Base-by-base conservation (phyloP, 371 early-diverging fungal species). In the Mortierella sp. region DNA sequence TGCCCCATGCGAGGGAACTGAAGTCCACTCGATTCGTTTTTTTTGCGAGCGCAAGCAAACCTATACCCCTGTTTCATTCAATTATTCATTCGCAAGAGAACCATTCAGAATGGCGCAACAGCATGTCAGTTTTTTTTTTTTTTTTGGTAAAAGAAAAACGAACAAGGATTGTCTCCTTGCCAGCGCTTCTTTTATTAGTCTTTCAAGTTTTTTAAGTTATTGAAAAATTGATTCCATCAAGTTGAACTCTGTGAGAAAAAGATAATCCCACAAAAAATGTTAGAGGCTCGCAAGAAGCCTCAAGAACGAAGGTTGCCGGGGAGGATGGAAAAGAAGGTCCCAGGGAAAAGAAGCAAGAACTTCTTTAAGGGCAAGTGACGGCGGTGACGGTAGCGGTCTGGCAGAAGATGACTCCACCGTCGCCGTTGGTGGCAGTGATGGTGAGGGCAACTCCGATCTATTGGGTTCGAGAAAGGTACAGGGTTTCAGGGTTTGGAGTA, bases 401-500 rank as follows among this genome's bases (percentile, higher is more conserved):
- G 78, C 81, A 84, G 81, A 84, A 81, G 43, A 84, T 54, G 71
- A 71, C 3, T 55, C 78, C 21, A 70, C 73, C 75, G 56, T 80
- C 80, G 72, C 80, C 84, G 73, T 83, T 80, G 84, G 56, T 63
- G 71, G 81, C 84, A 27, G 43, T n/a, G 74, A 81, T 78, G 27
- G 54, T 55, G 38, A 83, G 74, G 27, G 11, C 41, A 71, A 83
- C 79, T n/a, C 75, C 75, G 44, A 78, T 55, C 75, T 72, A 54
- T 78, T 41, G 32, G 14, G 24, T 55, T 24, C 3, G n/a, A 55
- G 24, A n/a, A 3, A 27, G 29, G 11, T 11, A 12, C 12, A 63
- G 18, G 35, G 38, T 16, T 11, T 29, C 16, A 3, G 29, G 12
- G 11, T 5, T 29, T 29, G 12, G 29, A 29, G 11, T 5, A 29